A percentile compares a stretch with the other conserved stretches of the same genome.
These are phyloP conservation scores for Euptelea pleiosperma DNA, from an alignment of 164 flowering plant species.

Conservation along the genomic window DNA sequence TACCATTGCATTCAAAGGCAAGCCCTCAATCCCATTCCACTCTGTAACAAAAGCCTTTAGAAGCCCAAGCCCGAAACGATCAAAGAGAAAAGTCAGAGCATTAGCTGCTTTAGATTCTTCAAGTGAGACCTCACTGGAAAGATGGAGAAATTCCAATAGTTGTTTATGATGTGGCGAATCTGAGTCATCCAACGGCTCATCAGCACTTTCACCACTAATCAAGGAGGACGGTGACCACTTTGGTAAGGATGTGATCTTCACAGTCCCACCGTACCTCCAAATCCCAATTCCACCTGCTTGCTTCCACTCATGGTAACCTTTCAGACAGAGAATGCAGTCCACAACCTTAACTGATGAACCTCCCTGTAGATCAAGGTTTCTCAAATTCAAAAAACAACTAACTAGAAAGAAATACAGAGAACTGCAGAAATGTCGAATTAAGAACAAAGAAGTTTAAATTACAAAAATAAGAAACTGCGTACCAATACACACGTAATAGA, in stretches of 20 bases:
- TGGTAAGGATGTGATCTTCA: constrained; percentile 53
- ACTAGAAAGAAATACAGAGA: background rate
- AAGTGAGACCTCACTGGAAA: constrained; percentile 44
- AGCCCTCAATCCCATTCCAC: constrained; percentile 42
- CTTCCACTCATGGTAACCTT: constrained; percentile 88
- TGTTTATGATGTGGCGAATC: constrained; percentile 55
- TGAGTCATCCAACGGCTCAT: constrained; percentile 58
- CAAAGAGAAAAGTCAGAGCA: constrained; percentile 57
- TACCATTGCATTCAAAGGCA: constrained; percentile 81
- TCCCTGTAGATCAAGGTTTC: constrained; percentile 43
- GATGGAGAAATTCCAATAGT: constrained; percentile 52
- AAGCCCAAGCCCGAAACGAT: constrained; percentile 63
- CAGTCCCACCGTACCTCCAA: constrained; percentile 88
- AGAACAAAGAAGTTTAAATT: too few relatives aligned
- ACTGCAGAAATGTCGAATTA: too few relatives aligned
- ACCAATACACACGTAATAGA: too few relatives aligned
- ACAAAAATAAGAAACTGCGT: too few relatives aligned
- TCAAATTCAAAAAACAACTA: constrained; percentile 9
- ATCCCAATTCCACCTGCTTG: constrained; percentile 80
- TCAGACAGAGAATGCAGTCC: constrained; percentile 81
- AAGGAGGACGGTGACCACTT: constrained; percentile 44
- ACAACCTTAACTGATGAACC: constrained; percentile 79
- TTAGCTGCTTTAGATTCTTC: constrained; percentile 59
- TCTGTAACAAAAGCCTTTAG: constrained; percentile 55
- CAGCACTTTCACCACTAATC: constrained; percentile 52